Evolutionary conservation across 306 rosid genomes (phyloP).

Genomic region (barrel medic (Medicago truncatula)): DNA sequence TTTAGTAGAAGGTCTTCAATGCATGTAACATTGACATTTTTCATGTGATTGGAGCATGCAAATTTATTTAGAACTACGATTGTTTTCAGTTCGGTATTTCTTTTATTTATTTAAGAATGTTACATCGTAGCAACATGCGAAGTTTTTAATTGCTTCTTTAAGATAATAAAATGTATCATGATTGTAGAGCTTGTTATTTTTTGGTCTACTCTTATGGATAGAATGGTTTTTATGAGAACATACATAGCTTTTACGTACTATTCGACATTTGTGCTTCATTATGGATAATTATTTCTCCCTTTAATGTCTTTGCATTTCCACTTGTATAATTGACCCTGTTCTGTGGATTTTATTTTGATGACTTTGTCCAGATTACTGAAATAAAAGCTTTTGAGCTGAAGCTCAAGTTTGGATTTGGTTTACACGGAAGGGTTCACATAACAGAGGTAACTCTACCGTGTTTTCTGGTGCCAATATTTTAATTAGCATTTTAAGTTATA

Average conservation of each 20-base stretch:
- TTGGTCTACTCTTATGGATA: neutral
- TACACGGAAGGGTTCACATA: constrained; percentile 81
- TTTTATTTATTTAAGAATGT: constrained; percentile 12
- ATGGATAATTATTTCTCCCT: neutral
- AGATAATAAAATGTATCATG: neutral
- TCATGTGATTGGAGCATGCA: neutral
- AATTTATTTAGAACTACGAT: neutral
- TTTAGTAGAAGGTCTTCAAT: constrained; percentile 15
- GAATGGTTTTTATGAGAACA: neutral
- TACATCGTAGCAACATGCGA: neutral
- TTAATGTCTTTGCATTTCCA: neutral
- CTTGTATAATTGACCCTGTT: constrained; percentile 12
- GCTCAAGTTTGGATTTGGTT: constrained; percentile 80
- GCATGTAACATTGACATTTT: neutral
- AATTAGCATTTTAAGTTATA: constrained; percentile 27
- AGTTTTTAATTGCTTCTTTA: neutral
- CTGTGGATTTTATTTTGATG: constrained; percentile 34
- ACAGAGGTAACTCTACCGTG: constrained; percentile 66
- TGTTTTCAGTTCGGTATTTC: constrained; percentile 26
- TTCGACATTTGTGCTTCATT: neutral
- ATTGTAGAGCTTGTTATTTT: neutral
- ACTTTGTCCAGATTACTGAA: constrained; percentile 72
- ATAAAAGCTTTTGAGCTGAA: constrained; percentile 78
- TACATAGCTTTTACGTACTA: neutral
- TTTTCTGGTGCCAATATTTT: constrained; percentile 14